Evolutionary conservation across 2,329 filamentous ascomycete genomes (phyloP).

Genomic region (Grosmannia serpens): DNA sequence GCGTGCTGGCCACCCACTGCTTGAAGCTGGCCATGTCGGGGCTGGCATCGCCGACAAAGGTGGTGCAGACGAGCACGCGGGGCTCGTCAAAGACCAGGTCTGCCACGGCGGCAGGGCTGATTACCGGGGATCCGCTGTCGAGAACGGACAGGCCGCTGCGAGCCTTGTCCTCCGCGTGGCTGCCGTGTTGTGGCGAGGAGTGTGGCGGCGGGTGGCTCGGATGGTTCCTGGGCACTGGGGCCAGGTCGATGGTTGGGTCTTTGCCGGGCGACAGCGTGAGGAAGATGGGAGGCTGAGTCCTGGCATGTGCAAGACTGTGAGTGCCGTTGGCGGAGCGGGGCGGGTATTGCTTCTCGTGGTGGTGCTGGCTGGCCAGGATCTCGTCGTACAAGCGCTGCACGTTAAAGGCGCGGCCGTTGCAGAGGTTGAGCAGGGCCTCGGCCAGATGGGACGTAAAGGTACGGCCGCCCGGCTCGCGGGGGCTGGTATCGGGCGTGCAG

Average conservation of each 20-base stretch:
- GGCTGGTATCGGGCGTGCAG: constrained; percentile 39
- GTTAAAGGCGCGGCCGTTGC: constrained; percentile 41
- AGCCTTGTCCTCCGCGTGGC: constrained; percentile 10
- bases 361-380: constrained; percentile 31
- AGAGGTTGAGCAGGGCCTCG: constrained; percentile 43
- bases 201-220: constrained; percentile 13
- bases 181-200: constrained; percentile 10
- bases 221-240: constrained; percentile 28
- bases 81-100: constrained; percentile 51
- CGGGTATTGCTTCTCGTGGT: constrained; percentile 29
- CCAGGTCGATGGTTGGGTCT: constrained; percentile 39
- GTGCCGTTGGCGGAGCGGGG: constrained; percentile 30
- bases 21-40: constrained; percentile 56
- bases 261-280: constrained; percentile 45
- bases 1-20: constrained; percentile 52
- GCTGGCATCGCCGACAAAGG: constrained; percentile 53
- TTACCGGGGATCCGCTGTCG: constrained; percentile 28
- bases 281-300: constrained; percentile 34
- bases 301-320: constrained; percentile 19
- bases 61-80: constrained; percentile 54
- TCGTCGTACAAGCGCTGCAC: constrained; percentile 47
- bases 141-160: constrained; percentile 1
- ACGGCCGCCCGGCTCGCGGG: constrained; percentile 30
- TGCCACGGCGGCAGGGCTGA: constrained; percentile 35
- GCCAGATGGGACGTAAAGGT: constrained; percentile 48